Percentiles rank a stretch among this genome's conserved stretches.
Evolutionary conservation across 2,329 filamentous ascomycete species (phyloP).

Genomic region (Xylaria sp.): DNA sequence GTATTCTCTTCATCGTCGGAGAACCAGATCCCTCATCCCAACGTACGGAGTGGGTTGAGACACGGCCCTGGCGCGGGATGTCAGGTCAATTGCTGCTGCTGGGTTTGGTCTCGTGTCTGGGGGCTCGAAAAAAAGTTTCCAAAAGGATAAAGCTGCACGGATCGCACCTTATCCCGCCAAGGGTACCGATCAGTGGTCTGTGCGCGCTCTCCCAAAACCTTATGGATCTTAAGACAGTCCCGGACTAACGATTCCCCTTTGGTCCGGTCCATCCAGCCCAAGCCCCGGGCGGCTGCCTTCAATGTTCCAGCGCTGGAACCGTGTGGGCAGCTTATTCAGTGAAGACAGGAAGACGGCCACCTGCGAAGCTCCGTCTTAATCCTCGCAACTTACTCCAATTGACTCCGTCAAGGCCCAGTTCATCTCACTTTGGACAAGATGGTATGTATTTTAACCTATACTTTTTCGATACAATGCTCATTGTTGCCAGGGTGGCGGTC

Average conservation of each 20-base stretch:
- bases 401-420: conserved; percentile 34
- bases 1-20: conserved; percentile 61
- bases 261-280: conserved; percentile 6
- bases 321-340: too few species aligned
- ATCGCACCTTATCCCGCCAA: conserved; percentile 14
- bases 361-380: conserved; percentile 8
- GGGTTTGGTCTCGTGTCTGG: conserved; percentile 33
- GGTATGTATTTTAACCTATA: conserved; percentile 45
- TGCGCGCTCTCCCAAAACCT: conserved; percentile 4
- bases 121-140: conserved; percentile 37
- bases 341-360: too few species aligned
- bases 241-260: conserved; percentile 27
- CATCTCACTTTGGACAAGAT: conserved; percentile 51
- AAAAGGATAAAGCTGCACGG: conserved; percentile 25
- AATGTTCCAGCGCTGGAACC: too few species aligned
- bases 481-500: conserved; percentile 71
- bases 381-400: conserved; percentile 38
- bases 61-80: conserved; percentile 26
- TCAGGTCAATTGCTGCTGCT: conserved; percentile 18
- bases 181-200: conserved; percentile 12
- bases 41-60: conserved; percentile 24
- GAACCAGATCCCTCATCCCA: conserved; percentile 31
- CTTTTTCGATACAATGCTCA: conserved; percentile 42
- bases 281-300: too few species aligned
- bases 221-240: too few species aligned